Percentiles rank a stretch among this genome's conserved stretches.
Evolutionary conservation across 192 early-diverging fungal genomes (phyloP).

Genomic region (Helicostylum pulchrum): DNA sequence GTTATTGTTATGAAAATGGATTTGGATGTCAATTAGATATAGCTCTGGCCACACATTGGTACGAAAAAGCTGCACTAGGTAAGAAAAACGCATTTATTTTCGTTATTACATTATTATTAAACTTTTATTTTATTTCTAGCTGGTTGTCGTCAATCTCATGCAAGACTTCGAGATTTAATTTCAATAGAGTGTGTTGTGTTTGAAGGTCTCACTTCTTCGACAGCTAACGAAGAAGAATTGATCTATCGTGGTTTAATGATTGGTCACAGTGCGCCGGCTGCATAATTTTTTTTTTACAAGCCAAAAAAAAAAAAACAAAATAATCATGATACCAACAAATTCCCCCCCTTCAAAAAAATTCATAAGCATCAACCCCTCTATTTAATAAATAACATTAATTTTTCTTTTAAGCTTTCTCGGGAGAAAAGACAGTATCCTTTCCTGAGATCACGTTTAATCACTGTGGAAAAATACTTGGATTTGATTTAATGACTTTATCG

Average conservation of each 20-base stretch:
- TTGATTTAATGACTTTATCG: too few species aligned
- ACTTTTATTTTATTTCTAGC: conserved; percentile 10
- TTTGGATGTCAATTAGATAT: conserved; percentile 51
- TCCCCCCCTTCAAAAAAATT: too few species aligned
- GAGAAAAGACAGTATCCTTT: too few species aligned
- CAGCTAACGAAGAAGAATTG: conserved; percentile 12
- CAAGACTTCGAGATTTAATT: conserved; percentile 46
- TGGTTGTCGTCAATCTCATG: conserved; percentile 53
- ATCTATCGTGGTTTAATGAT: conserved; percentile 14
- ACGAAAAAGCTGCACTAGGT: conserved; percentile 34
- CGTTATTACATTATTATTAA: not conserved
- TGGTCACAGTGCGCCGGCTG: conserved; percentile 48
- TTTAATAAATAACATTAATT: too few species aligned
- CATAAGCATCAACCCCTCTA: too few species aligned
- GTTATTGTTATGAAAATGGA: conserved; percentile 71
- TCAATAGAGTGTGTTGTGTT: too few species aligned
- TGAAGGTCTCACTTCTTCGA: too few species aligned
- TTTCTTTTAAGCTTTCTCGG: too few species aligned
- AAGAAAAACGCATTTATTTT: not conserved
- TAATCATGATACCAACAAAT: too few species aligned
- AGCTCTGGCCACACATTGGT: conserved; percentile 40
- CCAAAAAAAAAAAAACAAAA: too few species aligned
- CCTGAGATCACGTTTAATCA: too few species aligned
- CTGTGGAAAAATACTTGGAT: too few species aligned
- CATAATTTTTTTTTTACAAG: conserved; percentile 38